Evolutionary conservation across 139 green algal species (phyloP), one percentile per base, ranked within the genome.

Genomic region (Picochlorum costavermella): DNA sequence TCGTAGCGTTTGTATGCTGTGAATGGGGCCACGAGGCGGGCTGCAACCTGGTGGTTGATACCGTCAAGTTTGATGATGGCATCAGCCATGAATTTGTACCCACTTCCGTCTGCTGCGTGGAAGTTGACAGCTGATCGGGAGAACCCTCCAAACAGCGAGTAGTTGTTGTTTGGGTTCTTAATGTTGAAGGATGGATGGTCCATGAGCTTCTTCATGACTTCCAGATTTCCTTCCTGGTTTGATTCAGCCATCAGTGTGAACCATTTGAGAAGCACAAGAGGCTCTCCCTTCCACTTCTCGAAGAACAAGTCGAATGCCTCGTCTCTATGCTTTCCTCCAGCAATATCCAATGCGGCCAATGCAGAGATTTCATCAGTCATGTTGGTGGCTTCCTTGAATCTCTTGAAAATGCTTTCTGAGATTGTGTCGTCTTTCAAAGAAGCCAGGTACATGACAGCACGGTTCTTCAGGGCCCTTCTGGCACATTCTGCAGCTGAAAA

Each of bases 351-450:
- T 0, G 79, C 72, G 2, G 73, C 71, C 28, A 98, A 76, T 0
- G 91, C 88, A 4, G 82, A 72, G 20, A 96, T 87, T 71, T 87
- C 73, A 68, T 98, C 94, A 4, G 93, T 99, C 94, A 99, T 99
- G 86, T 99, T 99, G 40, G 78, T 89, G 8, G 93, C 92, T 8
- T 64, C 64, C 29, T 75, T 65, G 69, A 80, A 77, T 49, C 86
- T 75, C n/a, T 55, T 23, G 59, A 89, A 68, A 53, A 88, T 53
- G 43, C 83, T 71, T 45, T 63, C 69, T 3, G 72, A 84, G 50
- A 92, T 80, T 1, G 67, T 66, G 2, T 79, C 59, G 25, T 90
- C 87, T 26, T 84, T 75, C 70, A 95, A 72, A 5, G 63, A 64
- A 12, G 80, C 68, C 69, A 97, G 71, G 43, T 76, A 94, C 75